Evolutionary conservation across 2,329 filamentous ascomycete species (phyloP).

Genomic region (Triangularia verruculosa): DNA sequence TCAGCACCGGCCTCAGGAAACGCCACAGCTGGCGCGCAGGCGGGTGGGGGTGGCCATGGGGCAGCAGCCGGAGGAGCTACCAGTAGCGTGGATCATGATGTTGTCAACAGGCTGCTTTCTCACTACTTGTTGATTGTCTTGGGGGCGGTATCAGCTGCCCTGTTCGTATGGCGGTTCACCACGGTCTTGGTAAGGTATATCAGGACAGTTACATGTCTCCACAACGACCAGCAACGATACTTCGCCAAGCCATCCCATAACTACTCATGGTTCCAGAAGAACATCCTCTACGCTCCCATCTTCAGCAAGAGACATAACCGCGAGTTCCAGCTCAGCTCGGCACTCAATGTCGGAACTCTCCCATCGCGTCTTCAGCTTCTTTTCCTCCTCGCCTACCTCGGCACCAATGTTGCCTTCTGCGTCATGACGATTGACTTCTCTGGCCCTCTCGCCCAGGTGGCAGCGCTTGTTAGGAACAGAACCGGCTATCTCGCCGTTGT

Average conservation of each 20-base stretch:
- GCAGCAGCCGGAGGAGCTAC: constrained; percentile 18
- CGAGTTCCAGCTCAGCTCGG: constrained; percentile 60
- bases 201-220: constrained; percentile 70
- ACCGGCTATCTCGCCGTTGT: constrained; percentile 67
- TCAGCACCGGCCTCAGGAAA: neutral
- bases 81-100: constrained; percentile 31
- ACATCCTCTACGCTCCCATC: constrained; percentile 68
- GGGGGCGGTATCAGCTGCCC: constrained; percentile 57
- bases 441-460: constrained; percentile 42
- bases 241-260: constrained; percentile 60
- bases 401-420: constrained; percentile 75
- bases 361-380: constrained; percentile 75
- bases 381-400: constrained; percentile 65
- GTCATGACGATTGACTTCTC: constrained; percentile 62
- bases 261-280: constrained; percentile 62
- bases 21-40: constrained; percentile 4
- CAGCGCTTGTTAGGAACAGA: constrained; percentile 60
- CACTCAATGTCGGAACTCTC: constrained; percentile 64
- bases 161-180: constrained; percentile 65
- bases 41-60: constrained; percentile 4
- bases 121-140: constrained; percentile 63
- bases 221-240: constrained; percentile 76
- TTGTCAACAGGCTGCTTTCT: constrained; percentile 52
- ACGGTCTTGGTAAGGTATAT: constrained; percentile 64
- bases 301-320: constrained; percentile 74